Conservation (phyloP, 176 grass and related monocot genomes). For the Triticum urartu region DNA sequence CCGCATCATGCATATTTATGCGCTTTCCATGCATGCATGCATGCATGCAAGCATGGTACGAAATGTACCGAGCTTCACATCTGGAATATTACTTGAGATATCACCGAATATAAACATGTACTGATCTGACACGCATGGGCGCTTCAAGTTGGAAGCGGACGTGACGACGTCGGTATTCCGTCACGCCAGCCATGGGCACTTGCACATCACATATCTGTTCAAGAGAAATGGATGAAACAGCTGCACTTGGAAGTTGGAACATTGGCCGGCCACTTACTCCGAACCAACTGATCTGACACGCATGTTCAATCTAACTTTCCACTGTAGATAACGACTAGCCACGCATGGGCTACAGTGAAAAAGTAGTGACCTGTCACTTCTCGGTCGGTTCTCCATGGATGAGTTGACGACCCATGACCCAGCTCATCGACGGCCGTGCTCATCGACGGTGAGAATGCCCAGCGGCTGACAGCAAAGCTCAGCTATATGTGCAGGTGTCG, state of each 20-base stretch:
- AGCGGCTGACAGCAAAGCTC: neutral
- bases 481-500: neutral
- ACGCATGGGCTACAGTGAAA: neutral
- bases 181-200: neutral
- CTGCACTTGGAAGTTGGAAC: constrained; percentile 19
- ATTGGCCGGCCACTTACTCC: neutral
- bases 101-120: constrained; percentile 14
- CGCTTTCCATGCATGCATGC: neutral
- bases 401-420: neutral
- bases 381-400: neutral
- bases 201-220: neutral
- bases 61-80: neutral
- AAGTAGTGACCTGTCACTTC: neutral
- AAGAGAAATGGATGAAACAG: neutral
- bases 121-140: neutral
- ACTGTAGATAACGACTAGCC: neutral
- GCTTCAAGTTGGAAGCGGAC: neutral
- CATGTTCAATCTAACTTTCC: neutral
- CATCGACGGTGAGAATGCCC: neutral
- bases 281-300: neutral
- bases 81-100: constrained; percentile 1
- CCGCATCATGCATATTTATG: neutral
- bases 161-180: neutral
- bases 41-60: neutral
- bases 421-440: neutral